Conservation (phyloP, 1,284 basidiomycete species). For the Cutaneotrichosporon arboriforme region DNA sequence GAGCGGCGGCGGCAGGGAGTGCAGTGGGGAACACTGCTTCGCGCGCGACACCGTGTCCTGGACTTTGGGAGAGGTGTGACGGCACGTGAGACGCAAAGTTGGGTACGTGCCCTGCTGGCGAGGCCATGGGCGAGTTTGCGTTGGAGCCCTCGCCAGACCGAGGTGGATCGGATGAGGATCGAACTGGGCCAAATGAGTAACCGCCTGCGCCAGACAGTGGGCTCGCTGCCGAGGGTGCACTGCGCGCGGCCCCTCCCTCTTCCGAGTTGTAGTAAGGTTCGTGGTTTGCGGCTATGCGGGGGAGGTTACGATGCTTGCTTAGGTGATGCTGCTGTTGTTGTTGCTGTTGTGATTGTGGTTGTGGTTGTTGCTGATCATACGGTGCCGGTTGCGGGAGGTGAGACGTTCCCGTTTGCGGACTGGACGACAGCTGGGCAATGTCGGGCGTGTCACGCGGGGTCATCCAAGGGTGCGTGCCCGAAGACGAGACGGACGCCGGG, state of each 20-base stretch:
- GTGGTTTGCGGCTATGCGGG: constrained; percentile 22
- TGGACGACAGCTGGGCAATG: neutral
- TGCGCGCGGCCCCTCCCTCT: constrained; percentile 23
- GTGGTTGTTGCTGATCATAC: neutral
- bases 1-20: neutral
- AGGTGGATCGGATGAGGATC: constrained; percentile 28
- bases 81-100: no score
- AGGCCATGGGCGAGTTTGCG: constrained; percentile 21
- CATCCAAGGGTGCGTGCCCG: constrained; percentile 15
- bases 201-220: constrained; percentile 2
- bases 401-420: neutral
- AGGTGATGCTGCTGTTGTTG: neutral
- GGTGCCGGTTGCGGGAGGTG: neutral
- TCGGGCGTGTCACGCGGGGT: constrained; percentile 6
- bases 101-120: constrained; percentile 20
- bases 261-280: no score
- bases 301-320: constrained; percentile 13
- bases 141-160: constrained; percentile 15
- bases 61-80: no score
- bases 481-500: constrained; percentile 26
- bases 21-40: no score
- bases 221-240: constrained; percentile 20
- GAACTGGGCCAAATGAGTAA: constrained; percentile 19
- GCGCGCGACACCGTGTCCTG: no score
- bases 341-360: constrained; percentile 4